Percentiles rank a stretch among this genome's conserved stretches.
Conservation (phyloP, 1,284 basidiomycete genomes). For the Earliella scabrosa region DNA sequence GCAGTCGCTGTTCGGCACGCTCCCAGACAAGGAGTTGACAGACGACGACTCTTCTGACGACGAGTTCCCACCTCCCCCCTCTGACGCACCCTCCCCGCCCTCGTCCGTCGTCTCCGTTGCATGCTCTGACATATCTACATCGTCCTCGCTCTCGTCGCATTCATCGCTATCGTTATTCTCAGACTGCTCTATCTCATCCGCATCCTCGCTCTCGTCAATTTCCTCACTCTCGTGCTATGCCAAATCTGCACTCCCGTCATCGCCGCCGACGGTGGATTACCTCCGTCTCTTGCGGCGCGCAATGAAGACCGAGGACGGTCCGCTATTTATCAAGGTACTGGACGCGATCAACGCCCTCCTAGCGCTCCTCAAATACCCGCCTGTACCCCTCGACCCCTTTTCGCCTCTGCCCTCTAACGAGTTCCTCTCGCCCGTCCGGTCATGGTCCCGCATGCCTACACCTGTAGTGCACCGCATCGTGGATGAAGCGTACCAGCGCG, state of each 20-base stretch:
- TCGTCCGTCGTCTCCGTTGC: conserved; percentile 27
- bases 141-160: conserved; percentile 28
- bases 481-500: conserved; percentile 81
- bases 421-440: conserved; percentile 48
- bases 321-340: conserved; percentile 67
- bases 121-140: conserved; percentile 18
- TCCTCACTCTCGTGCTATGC: conserved; percentile 41
- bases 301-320: conserved; percentile 65
- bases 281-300: conserved; percentile 67
- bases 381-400: conserved; percentile 52
- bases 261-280: conserved; percentile 44
- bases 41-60: background rate
- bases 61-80: conserved; percentile 2
- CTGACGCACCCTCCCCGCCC: conserved; percentile 36
- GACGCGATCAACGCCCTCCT: conserved; percentile 61
- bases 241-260: conserved; percentile 29
- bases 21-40: conserved; percentile 52
- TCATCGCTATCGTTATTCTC: conserved; percentile 27
- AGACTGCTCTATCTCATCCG: conserved; percentile 22
- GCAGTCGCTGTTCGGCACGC: conserved; percentile 64
- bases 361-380: conserved; percentile 64
- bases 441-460: conserved; percentile 60
- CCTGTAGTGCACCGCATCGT: conserved; percentile 68
- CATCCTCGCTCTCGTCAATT: conserved; percentile 32
- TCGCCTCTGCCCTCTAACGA: conserved; percentile 47